Evolutionary conservation across 2,329 filamentous ascomycete species (phyloP).

Genomic region (Colletotrichum shisoi): DNA sequence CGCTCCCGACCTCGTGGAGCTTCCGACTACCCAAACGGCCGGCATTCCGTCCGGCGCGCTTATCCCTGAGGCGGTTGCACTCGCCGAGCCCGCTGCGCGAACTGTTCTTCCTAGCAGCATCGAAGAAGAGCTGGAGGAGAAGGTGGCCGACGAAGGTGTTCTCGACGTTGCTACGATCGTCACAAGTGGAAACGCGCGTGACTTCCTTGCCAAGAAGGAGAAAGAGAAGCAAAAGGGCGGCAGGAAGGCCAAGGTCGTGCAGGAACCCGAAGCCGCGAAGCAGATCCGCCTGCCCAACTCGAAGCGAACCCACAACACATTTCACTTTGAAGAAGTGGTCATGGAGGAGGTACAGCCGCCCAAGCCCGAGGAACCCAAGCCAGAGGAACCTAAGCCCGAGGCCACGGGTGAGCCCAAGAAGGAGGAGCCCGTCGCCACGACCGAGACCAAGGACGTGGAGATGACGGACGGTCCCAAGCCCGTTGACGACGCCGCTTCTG

Average conservation of each 20-base stretch:
- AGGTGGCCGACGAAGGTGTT: slow-evolving; percentile 68
- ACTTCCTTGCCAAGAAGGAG: slow-evolving; percentile 84
- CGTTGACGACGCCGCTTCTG: slow-evolving; percentile 34
- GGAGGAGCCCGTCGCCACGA: slow-evolving; percentile 10
- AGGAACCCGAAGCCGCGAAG: slow-evolving; percentile 65
- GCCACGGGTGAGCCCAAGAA: slow-evolving; percentile 27
- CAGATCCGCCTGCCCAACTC: slow-evolving; percentile 72
- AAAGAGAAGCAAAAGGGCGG: slow-evolving; percentile 74
- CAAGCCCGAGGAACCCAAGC: slow-evolving; percentile 43
- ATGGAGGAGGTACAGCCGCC: slow-evolving; percentile 60
- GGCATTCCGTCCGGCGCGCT: slow-evolving; percentile 40
- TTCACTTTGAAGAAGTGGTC: slow-evolving; percentile 75
- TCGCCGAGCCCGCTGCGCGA: slow-evolving; percentile 46
- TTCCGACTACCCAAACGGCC: slow-evolving; percentile 51
- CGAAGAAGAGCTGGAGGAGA: slow-evolving; percentile 50
- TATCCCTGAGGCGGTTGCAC: slow-evolving; percentile 50
- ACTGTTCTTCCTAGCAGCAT: slow-evolving; percentile 39
- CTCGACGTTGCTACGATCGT: slow-evolving; percentile 87
- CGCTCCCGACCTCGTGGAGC: slow-evolving; percentile 57
- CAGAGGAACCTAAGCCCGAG: slow-evolving; percentile 43
- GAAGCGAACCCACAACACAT: slow-evolving; percentile 72
- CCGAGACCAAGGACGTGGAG: slow-evolving; percentile 40
- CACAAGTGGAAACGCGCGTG: slow-evolving; percentile 79
- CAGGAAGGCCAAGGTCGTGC: slow-evolving; percentile 61
- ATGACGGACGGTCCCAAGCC: slow-evolving; percentile 41